phyloP scores from a whole-genome alignment of 805 yeast species.

The Cyberlindnera sargentensis region DNA sequence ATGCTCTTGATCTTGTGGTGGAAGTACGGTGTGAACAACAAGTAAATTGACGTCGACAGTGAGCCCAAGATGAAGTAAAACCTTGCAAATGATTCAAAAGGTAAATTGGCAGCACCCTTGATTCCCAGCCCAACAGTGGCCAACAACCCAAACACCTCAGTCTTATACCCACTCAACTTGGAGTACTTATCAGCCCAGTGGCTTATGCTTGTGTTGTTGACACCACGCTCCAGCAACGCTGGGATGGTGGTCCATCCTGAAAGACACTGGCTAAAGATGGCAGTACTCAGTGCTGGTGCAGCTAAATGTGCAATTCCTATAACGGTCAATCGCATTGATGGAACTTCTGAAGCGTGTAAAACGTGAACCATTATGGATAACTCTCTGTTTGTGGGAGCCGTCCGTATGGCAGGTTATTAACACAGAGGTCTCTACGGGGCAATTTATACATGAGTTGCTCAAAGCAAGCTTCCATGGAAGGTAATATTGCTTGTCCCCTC shows the following conservation, averaged over 20 bases:
- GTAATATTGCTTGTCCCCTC: no score
- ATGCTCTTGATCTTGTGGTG: slow-evolving; percentile 10
- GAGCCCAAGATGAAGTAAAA: slow-evolving; percentile 16
- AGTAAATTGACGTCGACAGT: slow-evolving; percentile 6
- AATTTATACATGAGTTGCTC: no score
- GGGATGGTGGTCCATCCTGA: slow-evolving; percentile 15
- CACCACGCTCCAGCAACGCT: slow-evolving; percentile 9
- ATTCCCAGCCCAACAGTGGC: slow-evolving; percentile 13
- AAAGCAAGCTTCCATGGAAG: no score
- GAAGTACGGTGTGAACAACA: slow-evolving; percentile 13
- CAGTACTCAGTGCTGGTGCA: slow-evolving; percentile 13
- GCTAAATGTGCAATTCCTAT: slow-evolving; percentile 13
- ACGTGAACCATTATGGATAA: no score
- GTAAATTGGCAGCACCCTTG: slow-evolving; percentile 8
- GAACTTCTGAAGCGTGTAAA: neutral
- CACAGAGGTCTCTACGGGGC: no score
- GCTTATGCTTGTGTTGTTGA: slow-evolving; percentile 9
- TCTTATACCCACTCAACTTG: slow-evolving; percentile 3
- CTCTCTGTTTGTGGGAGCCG: no score
- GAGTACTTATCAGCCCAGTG: slow-evolving; percentile 12
- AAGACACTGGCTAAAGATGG: slow-evolving; percentile 10
- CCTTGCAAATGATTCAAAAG: slow-evolving; percentile 11
- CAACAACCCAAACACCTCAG: slow-evolving; percentile 6
- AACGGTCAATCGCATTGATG: slow-evolving; percentile 3
- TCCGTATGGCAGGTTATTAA: no score